These are phyloP conservation scores for Phytophthora nicotianae DNA, from an alignment of 352 stramenopile genomes.

Conservation along the genomic window DNA sequence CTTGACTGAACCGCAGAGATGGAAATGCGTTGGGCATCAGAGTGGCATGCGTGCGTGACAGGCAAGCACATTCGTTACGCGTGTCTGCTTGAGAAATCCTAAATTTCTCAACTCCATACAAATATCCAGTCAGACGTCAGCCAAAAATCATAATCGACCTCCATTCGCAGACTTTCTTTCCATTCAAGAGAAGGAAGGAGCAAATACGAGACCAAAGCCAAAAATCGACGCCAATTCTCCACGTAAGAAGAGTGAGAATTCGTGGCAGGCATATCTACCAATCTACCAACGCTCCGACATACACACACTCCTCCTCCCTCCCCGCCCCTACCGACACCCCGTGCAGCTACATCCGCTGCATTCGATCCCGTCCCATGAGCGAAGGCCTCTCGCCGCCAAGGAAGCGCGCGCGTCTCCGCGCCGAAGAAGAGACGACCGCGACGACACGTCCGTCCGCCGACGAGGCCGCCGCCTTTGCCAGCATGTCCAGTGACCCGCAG, in stretches of 20 bases:
- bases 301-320: neutral
- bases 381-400: constrained; percentile 41
- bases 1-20: no score
- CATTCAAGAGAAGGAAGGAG: neutral
- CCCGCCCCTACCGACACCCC: neutral
- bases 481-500: constrained; percentile 1
- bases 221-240: neutral
- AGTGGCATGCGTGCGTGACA: neutral
- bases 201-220: constrained; percentile 5
- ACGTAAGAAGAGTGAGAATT: neutral
- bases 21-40: no score
- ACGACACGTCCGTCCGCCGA: neutral
- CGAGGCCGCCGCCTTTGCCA: neutral
- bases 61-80: neutral
- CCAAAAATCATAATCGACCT: constrained; percentile 5
- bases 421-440: constrained; percentile 26
- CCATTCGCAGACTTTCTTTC: constrained; percentile 5
- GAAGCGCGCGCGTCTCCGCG: constrained; percentile 41
- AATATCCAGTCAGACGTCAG: constrained; percentile 7
- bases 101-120: constrained; percentile 19
- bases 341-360: neutral
- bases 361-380: constrained; percentile 25
- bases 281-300: neutral
- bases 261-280: constrained; percentile 32
- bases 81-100: constrained; percentile 4